Conservation (phyloP, 805 yeast genomes). For the Metschnikowia dekortorum region DNA sequence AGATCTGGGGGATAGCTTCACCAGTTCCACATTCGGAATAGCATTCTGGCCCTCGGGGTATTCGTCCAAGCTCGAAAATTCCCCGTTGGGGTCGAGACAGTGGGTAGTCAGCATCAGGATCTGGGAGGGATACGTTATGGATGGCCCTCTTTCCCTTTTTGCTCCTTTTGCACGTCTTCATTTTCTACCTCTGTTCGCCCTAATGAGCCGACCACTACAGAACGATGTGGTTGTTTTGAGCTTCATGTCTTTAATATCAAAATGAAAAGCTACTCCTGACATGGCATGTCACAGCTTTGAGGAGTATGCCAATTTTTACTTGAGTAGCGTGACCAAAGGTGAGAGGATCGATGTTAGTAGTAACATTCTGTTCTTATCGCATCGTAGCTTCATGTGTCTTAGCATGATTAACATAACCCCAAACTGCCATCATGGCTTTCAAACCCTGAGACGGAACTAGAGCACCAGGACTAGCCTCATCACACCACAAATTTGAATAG, state of each 20-base stretch:
- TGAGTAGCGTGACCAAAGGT: not conserved
- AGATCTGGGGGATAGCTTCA: conserved; percentile 3
- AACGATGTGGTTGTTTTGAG: conserved; percentile 17
- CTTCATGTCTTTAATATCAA: conserved; percentile 30
- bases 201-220: conserved; percentile 5
- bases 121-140: conserved; percentile 44
- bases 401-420: no score
- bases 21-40: not conserved
- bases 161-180: conserved; percentile 21
- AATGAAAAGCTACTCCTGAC: conserved; percentile 8
- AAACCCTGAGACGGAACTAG: no score
- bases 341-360: no score
- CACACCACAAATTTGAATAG: no score
- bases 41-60: not conserved
- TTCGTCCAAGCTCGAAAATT: conserved; percentile 56
- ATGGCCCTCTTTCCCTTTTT: conserved; percentile 7
- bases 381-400: no score
- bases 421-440: no score
- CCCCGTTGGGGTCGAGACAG: conserved; percentile 71
- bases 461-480: no score
- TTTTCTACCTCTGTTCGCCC: conserved; percentile 28
- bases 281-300: not conserved
- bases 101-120: conserved; percentile 64
- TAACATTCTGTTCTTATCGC: no score
- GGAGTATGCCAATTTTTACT: not conserved